Evolutionary conservation across 1,284 basidiomycete genomes (phyloP), one percentile per base, ranked within the genome.

Genomic region (Ganoderma resinaceum): DNA sequence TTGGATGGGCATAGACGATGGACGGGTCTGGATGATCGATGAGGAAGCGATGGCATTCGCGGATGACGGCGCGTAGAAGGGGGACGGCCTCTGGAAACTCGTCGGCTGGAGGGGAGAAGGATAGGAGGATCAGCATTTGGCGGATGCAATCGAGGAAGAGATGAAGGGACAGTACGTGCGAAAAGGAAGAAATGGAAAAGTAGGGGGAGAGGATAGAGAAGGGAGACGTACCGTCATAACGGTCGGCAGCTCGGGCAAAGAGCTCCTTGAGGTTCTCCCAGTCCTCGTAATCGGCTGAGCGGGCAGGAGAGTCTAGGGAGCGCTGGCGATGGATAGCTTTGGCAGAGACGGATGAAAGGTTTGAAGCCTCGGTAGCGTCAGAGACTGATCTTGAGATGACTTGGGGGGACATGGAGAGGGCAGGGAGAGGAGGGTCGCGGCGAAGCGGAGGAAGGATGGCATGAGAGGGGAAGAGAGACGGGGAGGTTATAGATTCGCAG

Each of bases 251-350:
- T 63, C 83, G 82, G 1, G 81, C 78, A 75, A 89, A 90, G 14
- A 90, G 80, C 66, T 88, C 87, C 75, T 90, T 90, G 55, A 91
- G 79, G 77, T 88, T 86, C 68, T 87, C 82, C 90, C 90, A 91
- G 73, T 91, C 89, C 66, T 87, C 84, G 60, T 79, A 77, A 69
- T 83, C 82, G 9, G 66, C 66, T 8, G 70, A 66, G 70, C 78
- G 84, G 3, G 79, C 65, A 42, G 58, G 31, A 8, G 55, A 20
- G 18, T 37, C 20, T 20, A 58, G 35, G 14, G 58, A 18, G 37
- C n/a, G 23, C 18, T 42, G 58, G 35, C 37, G 37, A 1, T 65
- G 70, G 55, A 73, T 75, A 43, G 61, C 62, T 26, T 70, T 66
- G 16, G 67, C 29, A 9, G 68, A 62, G 57, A 58, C 33, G 11